A percentile compares a stretch with the other conserved stretches of the same genome.
phyloP scores from a whole-genome alignment of 1,139 yeast species.

The Kodamaea sp. region DNA sequence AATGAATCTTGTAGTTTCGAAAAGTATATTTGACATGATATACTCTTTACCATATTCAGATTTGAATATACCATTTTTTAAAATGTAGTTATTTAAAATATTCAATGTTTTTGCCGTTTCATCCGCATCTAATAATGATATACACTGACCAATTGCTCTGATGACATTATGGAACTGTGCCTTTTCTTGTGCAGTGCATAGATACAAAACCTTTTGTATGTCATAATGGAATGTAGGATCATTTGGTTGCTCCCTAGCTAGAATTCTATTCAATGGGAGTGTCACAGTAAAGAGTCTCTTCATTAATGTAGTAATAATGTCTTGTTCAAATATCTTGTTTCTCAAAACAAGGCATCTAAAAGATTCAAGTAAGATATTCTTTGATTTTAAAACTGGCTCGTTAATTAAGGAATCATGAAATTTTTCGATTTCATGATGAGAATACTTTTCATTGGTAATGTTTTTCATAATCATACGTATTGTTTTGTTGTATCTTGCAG shows the following conservation, averaged over 20 bases:
- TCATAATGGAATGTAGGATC: conserved; percentile 12
- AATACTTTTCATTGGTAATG: not conserved
- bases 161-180: conserved; percentile 25
- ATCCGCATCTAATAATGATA: conserved; percentile 22
- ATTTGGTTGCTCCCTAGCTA: conserved; percentile 4
- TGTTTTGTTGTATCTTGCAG: conserved; percentile 1
- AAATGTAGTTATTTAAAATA: conserved; percentile 10
- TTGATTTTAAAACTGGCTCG: conserved; percentile 12
- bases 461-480: conserved; percentile 3
- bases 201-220: conserved; percentile 15
- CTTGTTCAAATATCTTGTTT: conserved; percentile 14
- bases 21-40: conserved; percentile 17
- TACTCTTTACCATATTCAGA: conserved; percentile 20
- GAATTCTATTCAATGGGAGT: conserved; percentile 7
- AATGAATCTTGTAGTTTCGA: conserved; percentile 22
- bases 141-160: conserved; percentile 28
- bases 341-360: conserved; percentile 19
- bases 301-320: conserved; percentile 14
- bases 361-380: conserved; percentile 21
- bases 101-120: conserved; percentile 17
- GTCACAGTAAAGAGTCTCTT: conserved; percentile 10
- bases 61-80: conserved; percentile 11
- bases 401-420: conserved; percentile 4
- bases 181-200: conserved; percentile 15
- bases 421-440: not conserved